Percentiles rank a stretch among this genome's conserved stretches.
phyloP scores from a whole-genome alignment of 1,284 basidiomycete species.

The Tranzscheliella williamsii region DNA sequence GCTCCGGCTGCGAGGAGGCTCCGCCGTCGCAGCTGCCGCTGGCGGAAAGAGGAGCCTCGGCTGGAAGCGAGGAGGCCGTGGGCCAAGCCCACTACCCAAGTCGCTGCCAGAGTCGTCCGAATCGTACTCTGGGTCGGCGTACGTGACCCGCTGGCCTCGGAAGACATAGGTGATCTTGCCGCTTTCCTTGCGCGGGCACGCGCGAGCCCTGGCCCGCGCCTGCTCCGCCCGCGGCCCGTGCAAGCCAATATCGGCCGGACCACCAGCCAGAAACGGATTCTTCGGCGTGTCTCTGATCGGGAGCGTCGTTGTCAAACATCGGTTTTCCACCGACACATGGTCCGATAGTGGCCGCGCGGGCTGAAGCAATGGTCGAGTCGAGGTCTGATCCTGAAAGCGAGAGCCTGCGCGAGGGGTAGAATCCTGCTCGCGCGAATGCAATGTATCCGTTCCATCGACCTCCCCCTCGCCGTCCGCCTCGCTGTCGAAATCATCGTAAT shows the following conservation, averaged over 20 bases:
- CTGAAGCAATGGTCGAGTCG: background rate
- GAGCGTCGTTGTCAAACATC: conserved; percentile 2
- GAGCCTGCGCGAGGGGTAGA: background rate
- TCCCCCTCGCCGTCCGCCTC: conserved; percentile 27
- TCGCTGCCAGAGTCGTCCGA: conserved; percentile 17
- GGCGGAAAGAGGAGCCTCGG: conserved; percentile 36
- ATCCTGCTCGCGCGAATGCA: background rate
- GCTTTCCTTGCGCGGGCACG: conserved; percentile 29
- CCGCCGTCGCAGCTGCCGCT: background rate
- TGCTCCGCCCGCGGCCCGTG: conserved; percentile 30
- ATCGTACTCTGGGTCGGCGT: conserved; percentile 45
- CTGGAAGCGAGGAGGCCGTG: conserved; percentile 24
- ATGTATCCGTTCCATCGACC: conserved; percentile 5
- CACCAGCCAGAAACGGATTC: conserved; percentile 57
- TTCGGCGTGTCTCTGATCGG: conserved; percentile 50
- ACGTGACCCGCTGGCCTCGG: conserved; percentile 42
- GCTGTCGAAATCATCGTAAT: conserved; percentile 27
- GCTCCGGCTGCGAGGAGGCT: conserved; percentile 2
- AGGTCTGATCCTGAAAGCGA: background rate
- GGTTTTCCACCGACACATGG: conserved; percentile 15
- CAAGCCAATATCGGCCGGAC: conserved; percentile 51
- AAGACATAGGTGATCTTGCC: conserved; percentile 52
- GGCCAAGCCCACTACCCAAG: background rate
- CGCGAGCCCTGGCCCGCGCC: conserved; percentile 20
- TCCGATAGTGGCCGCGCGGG: conserved; percentile 17